Conservation (phyloP, 2,329 filamentous ascomycete species). For the Penicillium sp. region DNA sequence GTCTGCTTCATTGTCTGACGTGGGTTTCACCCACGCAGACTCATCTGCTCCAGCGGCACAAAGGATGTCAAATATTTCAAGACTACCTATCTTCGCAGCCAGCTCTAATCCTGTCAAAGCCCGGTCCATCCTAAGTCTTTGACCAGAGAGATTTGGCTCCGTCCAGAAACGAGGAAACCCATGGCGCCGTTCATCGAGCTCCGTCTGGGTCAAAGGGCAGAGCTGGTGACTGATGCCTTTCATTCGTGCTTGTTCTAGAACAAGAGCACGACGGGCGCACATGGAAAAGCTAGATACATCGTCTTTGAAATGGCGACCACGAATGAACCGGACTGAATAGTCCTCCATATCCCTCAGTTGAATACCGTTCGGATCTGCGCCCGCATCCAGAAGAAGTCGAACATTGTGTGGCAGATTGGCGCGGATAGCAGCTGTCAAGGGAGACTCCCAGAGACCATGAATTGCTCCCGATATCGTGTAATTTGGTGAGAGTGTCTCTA, state of each 20-base stretch:
- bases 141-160: not conserved
- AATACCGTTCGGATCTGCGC: not conserved
- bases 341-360: not conserved
- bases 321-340: not conserved
- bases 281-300: not conserved
- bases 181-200: not conserved
- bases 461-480: not conserved
- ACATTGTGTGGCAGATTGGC: not conserved
- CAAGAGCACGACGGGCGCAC: not conserved
- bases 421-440: not conserved
- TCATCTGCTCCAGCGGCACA: not conserved
- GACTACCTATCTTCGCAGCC: not conserved
- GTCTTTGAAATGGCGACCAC: not conserved
- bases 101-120: not conserved
- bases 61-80: not conserved
- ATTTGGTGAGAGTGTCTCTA: not conserved
- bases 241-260: not conserved
- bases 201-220: not conserved
- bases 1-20: not conserved
- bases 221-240: not conserved
- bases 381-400: not conserved
- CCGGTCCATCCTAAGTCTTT: not conserved
- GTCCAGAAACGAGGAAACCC: slow-evolving; percentile 2
- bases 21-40: not conserved
- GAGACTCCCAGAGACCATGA: not conserved